These are phyloP conservation scores for Tubosaeta sp. DNA, from an alignment of 768 basidiomycete species.

Conservation along the genomic window DNA sequence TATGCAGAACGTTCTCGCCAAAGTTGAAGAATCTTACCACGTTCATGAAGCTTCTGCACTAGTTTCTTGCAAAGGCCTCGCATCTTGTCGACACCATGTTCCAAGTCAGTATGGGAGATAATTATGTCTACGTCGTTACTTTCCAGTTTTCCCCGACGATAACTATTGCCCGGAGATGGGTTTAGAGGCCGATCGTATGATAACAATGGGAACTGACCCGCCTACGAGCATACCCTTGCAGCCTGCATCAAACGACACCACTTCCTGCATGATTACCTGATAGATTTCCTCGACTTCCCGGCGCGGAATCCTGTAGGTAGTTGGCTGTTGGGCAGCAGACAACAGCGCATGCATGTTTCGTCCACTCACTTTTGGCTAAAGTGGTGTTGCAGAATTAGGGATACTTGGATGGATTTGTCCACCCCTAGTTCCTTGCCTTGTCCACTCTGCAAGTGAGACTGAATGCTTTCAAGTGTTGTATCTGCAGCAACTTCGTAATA, in stretches of 20 bases:
- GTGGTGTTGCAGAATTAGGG: conserved; percentile 56
- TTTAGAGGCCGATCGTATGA: neutral
- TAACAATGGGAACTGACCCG: conserved; percentile 47
- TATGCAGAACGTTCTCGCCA: neutral
- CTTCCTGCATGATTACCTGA: conserved; percentile 59
- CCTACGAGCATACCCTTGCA: conserved; percentile 76
- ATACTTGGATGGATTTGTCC: conserved; percentile 49
- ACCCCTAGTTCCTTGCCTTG: conserved; percentile 20
- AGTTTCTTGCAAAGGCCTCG: conserved; percentile 61
- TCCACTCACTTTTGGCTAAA: conserved; percentile 42
- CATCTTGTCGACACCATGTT: conserved; percentile 42
- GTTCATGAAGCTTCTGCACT: conserved; percentile 50
- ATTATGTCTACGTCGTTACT: conserved; percentile 91
- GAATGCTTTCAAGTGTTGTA: conserved; percentile 26
- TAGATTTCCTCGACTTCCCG: conserved; percentile 77
- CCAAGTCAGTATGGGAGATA: conserved; percentile 63
- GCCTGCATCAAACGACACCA: conserved; percentile 58
- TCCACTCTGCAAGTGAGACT: conserved; percentile 21
- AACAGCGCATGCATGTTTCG: neutral
- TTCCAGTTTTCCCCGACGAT: conserved; percentile 75
- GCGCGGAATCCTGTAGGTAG: conserved; percentile 56
- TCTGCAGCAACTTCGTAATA: conserved; percentile 47
- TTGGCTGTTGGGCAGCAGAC: neutral
- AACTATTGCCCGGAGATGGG: conserved; percentile 39
- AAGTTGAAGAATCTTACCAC: conserved; percentile 40